Evolutionary conservation across 495 filamentous ascomycete species (phyloP).

Genomic region (Echria macrotheca): DNA sequence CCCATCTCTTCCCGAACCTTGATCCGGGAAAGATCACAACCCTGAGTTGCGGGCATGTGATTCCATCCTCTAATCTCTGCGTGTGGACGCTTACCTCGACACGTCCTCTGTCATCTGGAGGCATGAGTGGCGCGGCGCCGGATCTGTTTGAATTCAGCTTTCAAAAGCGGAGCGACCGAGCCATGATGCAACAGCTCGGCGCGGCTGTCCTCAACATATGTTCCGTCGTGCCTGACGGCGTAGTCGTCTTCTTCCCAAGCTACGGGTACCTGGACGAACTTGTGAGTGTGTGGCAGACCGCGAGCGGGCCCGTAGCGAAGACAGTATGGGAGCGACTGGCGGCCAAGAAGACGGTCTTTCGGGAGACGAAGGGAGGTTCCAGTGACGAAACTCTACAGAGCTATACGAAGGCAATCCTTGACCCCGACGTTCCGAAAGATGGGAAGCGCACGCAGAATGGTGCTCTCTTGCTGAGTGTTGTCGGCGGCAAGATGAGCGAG

Average conservation of each 20-base stretch:
- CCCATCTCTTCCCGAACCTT: constrained; percentile 78
- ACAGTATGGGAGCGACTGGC: constrained; percentile 51
- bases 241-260: constrained; percentile 96
- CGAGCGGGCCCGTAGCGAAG: constrained; percentile 18
- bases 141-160: constrained; percentile 82
- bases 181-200: constrained; percentile 71
- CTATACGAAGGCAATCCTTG: constrained; percentile 65
- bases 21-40: constrained; percentile 60
- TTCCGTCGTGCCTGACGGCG: constrained; percentile 73
- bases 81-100: constrained; percentile 53
- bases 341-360: constrained; percentile 60
- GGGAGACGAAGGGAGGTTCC: constrained; percentile 55
- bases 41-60: constrained; percentile 91
- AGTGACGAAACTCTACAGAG: constrained; percentile 63
- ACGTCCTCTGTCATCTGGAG: constrained; percentile 13
- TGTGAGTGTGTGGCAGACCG: constrained; percentile 57
- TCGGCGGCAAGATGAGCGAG: constrained; percentile 91
- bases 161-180: constrained; percentile 56
- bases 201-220: constrained; percentile 64
- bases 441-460: constrained; percentile 35
- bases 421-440: not conserved
- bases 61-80: constrained; percentile 73
- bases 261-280: constrained; percentile 83
- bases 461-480: constrained; percentile 83
- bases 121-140: constrained; percentile 35